phyloP scores from a whole-genome alignment of 192 early-diverging fungal genomes.

The Coemansia asiatica region DNA sequence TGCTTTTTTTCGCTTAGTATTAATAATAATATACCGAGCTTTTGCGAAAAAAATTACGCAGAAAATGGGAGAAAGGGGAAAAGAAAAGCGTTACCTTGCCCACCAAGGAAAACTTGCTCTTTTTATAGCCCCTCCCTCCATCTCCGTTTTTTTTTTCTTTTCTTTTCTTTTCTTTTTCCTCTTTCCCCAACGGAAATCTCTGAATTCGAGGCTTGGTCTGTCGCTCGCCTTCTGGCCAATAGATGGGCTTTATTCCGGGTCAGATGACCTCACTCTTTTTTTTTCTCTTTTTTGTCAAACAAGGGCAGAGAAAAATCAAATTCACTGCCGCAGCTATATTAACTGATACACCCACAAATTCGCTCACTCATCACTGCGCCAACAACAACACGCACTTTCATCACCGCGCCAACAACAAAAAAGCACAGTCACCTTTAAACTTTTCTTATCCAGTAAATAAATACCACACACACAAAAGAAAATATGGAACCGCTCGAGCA shows the following conservation, averaged over 20 bases:
- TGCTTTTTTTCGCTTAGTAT: constrained; percentile 30
- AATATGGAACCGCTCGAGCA: too few relatives aligned
- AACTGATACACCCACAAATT: too few relatives aligned
- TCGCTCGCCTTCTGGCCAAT: constrained; percentile 12
- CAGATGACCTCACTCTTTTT: constrained; percentile 2
- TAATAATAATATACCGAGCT: constrained; percentile 29
- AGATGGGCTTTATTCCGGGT: neutral
- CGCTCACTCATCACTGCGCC: too few relatives aligned
- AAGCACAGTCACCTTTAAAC: too few relatives aligned
- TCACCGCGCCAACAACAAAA: too few relatives aligned
- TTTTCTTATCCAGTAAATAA: too few relatives aligned
- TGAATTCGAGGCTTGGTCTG: constrained; percentile 11
- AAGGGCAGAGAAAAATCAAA: neutral
- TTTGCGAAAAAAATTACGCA: constrained; percentile 42
- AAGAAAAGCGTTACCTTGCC: constrained; percentile 14
- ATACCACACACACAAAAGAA: too few relatives aligned
- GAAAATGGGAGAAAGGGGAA: constrained; percentile 28
- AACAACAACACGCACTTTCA: too few relatives aligned
- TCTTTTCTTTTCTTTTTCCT: constrained; percentile 4
- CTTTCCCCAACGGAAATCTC: neutral
- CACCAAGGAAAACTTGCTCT: neutral
- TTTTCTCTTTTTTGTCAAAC: constrained; percentile 2
- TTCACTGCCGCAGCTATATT: neutral
- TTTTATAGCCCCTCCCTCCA: constrained; percentile 2
- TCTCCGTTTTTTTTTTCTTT: neutral